phyloP scores from a whole-genome alignment of 1,139 yeast species.

The Groenewaldozyma auringiensis region DNA sequence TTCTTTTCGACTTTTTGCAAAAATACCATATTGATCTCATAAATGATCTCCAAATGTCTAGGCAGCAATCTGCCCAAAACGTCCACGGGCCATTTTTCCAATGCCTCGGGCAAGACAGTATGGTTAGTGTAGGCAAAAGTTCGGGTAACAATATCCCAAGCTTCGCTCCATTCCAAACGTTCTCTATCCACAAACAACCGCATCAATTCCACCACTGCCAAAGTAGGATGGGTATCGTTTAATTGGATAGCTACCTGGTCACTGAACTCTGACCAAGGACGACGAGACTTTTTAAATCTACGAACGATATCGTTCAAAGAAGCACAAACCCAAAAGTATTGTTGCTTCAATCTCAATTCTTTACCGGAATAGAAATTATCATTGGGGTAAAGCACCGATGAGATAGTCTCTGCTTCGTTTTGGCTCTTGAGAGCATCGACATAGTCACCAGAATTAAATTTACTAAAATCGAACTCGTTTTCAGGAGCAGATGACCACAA shows the following conservation, averaged over 20 bases:
- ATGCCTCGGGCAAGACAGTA: slow-evolving; percentile 90
- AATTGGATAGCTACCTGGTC: slow-evolving; percentile 87
- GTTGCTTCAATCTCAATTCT: slow-evolving; percentile 88
- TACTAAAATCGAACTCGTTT: slow-evolving; percentile 82
- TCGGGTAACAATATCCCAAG: slow-evolving; percentile 74
- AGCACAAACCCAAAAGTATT: slow-evolving; percentile 96
- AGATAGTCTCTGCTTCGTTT: slow-evolving; percentile 84
- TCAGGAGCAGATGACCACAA: slow-evolving; percentile 90
- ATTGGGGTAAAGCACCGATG: slow-evolving; percentile 87
- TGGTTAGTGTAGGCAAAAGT: slow-evolving; percentile 93
- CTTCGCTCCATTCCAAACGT: slow-evolving; percentile 69
- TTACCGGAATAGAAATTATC: slow-evolving; percentile 89
- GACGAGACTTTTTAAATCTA: slow-evolving; percentile 73
- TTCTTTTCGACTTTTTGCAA: slow-evolving; percentile 64
- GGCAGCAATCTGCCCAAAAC: slow-evolving; percentile 73
- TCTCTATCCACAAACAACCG: slow-evolving; percentile 81
- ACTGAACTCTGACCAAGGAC: slow-evolving; percentile 76
- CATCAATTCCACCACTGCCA: slow-evolving; percentile 85
- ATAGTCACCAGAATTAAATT: slow-evolving; percentile 90
- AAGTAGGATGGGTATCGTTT: slow-evolving; percentile 92
- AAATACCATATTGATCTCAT: slow-evolving; percentile 76
- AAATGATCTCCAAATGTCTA: slow-evolving; percentile 85
- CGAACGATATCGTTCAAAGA: slow-evolving; percentile 86
- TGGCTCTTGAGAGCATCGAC: slow-evolving; percentile 75
- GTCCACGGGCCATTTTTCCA: slow-evolving; percentile 92